Percentiles rank a stretch among this genome's conserved stretches.
phyloP scores from a whole-genome alignment of 2,329 filamentous ascomycete species.

The Amesomyces nigricolor region DNA sequence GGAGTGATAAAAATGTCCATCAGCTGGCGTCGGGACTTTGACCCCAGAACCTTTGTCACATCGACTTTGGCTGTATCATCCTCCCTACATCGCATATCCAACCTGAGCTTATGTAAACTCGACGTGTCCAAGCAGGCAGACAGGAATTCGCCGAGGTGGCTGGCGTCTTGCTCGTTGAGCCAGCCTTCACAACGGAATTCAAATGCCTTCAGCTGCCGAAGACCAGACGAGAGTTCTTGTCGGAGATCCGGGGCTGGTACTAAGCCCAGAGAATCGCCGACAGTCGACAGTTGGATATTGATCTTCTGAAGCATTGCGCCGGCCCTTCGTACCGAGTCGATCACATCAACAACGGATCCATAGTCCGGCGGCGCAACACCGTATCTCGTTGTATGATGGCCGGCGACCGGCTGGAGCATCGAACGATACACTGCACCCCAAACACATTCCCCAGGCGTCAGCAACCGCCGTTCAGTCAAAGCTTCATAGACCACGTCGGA shows the following conservation, averaged over 20 bases:
- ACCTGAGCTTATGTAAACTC: not conserved
- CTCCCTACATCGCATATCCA: not conserved
- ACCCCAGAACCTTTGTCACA: not conserved
- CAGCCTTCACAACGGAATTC: not conserved
- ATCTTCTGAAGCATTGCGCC: constrained; percentile 1
- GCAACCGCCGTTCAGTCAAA: not conserved
- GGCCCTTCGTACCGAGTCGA: not conserved
- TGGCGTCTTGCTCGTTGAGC: not conserved
- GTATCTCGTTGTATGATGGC: not conserved
- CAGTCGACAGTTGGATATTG: not conserved
- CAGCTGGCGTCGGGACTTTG: not conserved
- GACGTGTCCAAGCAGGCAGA: constrained; percentile 5
- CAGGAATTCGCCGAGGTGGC: constrained; percentile 4
- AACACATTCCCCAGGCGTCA: not conserved
- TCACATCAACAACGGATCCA: not conserved
- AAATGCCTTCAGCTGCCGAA: constrained; percentile 2
- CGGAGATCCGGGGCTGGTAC: not conserved
- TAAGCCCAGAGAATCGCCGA: not conserved
- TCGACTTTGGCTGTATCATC: not conserved
- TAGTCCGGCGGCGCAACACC: not conserved
- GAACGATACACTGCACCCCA: not conserved
- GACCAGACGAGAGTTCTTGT: not conserved
- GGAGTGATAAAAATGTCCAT: not conserved
- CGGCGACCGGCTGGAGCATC: constrained; percentile 5
- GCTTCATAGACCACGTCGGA: not conserved